These are phyloP conservation scores for Guadua angustifolia DNA, from an alignment of 176 grass and related monocot species.

Conservation along the genomic window DNA sequence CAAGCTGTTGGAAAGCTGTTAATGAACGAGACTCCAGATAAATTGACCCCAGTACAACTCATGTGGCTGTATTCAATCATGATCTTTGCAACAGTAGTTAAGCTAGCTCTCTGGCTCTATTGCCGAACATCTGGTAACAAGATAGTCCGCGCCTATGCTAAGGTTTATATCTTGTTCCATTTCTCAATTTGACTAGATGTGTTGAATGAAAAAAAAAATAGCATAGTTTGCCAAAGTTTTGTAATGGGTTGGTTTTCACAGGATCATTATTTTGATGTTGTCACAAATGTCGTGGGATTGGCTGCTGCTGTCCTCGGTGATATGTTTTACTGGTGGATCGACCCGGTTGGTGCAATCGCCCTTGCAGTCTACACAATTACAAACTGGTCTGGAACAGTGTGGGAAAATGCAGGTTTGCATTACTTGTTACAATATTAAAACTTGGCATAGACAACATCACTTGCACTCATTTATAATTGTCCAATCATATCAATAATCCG, in stretches of 20 bases:
- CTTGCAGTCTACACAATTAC: conserved; percentile 91
- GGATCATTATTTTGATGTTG: conserved; percentile 97
- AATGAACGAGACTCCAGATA: conserved; percentile 57
- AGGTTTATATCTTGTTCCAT: conserved; percentile 55
- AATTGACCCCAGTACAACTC: conserved; percentile 69
- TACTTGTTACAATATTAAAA: conserved; percentile 5
- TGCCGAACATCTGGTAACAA: conserved; percentile 86
- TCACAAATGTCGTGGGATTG: conserved; percentile 89
- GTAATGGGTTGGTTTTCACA: conserved; percentile 27
- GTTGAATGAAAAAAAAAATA: conserved; percentile 24
- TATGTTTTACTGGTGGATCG: conserved; percentile 94
- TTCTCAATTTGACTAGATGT: not conserved
- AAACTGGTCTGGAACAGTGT: conserved; percentile 96
- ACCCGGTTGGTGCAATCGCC: conserved; percentile 77
- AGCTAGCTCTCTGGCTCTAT: conserved; percentile 83
- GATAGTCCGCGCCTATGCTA: conserved; percentile 90
- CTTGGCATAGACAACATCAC: conserved; percentile 21
- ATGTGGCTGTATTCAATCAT: conserved; percentile 94
- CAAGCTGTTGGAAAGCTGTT: conserved; percentile 84
- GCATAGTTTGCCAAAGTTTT: conserved; percentile 28
- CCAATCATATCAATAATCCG: not conserved
- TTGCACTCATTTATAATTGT: not conserved
- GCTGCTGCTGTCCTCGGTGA: conserved; percentile 87
- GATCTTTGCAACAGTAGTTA: conserved; percentile 90
- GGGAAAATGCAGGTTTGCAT: conserved; percentile 92